phyloP scores from a whole-genome alignment of 2,329 filamentous ascomycete species.

The Talaromyces pinophilus region DNA sequence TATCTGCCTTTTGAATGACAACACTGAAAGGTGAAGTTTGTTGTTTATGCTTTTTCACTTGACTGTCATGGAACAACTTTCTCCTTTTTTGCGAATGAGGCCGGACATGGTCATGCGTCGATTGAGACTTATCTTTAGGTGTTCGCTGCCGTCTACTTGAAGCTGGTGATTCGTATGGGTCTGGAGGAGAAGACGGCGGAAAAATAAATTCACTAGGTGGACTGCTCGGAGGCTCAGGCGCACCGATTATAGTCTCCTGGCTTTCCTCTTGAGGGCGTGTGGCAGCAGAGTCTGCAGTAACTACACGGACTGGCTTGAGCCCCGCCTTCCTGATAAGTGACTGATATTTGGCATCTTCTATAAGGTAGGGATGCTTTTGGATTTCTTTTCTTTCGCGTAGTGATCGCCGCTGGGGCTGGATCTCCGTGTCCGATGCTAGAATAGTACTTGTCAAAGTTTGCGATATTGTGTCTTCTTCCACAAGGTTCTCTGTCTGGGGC shows the following conservation, averaged over 20 bases:
- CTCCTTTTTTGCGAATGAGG: conserved; percentile 38
- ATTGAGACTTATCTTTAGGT: conserved; percentile 5
- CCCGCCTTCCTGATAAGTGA: conserved; percentile 45
- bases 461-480: neutral
- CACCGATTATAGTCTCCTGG: conserved; percentile 33
- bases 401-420: conserved; percentile 34
- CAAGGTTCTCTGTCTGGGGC: neutral
- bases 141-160: conserved; percentile 14
- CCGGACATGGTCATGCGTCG: neutral
- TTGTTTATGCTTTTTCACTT: conserved; percentile 23
- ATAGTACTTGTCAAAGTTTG: conserved; percentile 26
- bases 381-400: conserved; percentile 51
- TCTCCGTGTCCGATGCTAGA: conserved; percentile 31
- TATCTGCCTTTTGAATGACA: conserved; percentile 31
- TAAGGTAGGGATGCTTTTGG: conserved; percentile 51
- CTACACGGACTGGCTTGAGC: conserved; percentile 45
- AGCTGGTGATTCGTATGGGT: conserved; percentile 21
- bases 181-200: conserved; percentile 32
- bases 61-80: conserved; percentile 33
- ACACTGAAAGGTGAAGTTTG: conserved; percentile 28
- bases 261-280: conserved; percentile 31
- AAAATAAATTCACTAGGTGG: conserved; percentile 35
- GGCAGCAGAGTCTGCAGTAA: conserved; percentile 17
- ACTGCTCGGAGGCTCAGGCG: conserved; percentile 36
- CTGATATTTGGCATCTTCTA: conserved; percentile 50